These are phyloP conservation scores for Gonapodya prolifera DNA, from an alignment of 192 early-diverging fungal genomes.

Conservation along the genomic window DNA sequence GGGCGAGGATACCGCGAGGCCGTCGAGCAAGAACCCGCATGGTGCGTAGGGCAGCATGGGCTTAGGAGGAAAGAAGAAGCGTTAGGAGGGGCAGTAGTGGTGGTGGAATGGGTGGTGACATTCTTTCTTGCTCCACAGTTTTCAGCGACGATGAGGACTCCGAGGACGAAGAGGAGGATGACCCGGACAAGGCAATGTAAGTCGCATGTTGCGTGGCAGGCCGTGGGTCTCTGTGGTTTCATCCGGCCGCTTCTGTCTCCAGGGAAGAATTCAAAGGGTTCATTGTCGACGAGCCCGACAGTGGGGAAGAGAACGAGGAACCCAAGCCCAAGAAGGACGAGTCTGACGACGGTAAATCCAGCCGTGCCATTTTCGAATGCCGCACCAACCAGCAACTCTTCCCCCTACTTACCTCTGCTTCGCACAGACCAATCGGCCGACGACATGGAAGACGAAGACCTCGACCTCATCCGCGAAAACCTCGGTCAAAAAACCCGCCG, in stretches of 20 bases:
- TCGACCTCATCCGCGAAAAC: constrained; percentile 83
- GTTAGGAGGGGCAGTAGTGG: neutral
- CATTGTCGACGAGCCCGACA: neutral
- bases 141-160: constrained; percentile 19
- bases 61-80: no score
- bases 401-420: no score
- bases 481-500: constrained; percentile 46
- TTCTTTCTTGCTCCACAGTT: neutral
- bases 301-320: neutral
- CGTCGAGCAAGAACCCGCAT: constrained; percentile 11
- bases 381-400: no score
- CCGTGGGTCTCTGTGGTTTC: no score
- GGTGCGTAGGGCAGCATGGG: constrained; percentile 5
- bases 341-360: neutral
- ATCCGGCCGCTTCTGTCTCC: no score
- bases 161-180: constrained; percentile 38
- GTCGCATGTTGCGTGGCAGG: no score
- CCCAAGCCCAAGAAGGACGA: neutral
- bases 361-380: no score
- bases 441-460: constrained; percentile 70
- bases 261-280: neutral
- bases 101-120: neutral
- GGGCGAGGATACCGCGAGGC: constrained; percentile 15
- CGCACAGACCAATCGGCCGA: no score
- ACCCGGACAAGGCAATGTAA: constrained; percentile 23